Base-by-base conservation (phyloP, 345 rosid species). In the Populus davidiana region DNA sequence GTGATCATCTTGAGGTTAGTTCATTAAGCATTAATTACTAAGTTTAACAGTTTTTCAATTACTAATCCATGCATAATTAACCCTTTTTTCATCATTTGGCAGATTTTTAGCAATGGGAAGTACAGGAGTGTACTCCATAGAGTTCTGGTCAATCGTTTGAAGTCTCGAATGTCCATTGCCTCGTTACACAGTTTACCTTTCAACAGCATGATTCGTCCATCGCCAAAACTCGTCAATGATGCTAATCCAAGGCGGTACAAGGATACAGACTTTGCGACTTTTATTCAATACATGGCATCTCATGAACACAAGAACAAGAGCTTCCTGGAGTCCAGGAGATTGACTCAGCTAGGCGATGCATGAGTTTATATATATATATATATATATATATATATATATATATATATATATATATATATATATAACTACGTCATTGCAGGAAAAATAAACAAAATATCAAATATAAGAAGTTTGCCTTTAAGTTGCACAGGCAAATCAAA, bases 1-100 rank as follows among this genome's bases (percentile, higher is more conserved):
- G 88, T 5, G 88, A 86, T 72, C 88, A 86, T 72, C 86, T 86
- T 29, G 88, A 86, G 88, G 88, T 83, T 13, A 64, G 36, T 67
- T 54, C 65, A 44, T 38, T 2, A 2, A 61, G 3, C 29, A 3
- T 10, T 59, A 59, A 59, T 23, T 10, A 25, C 63, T 0, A 9
- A 1, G 63, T 23, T 10, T 56, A 56, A n/a, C 63, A 21, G 29
- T 56, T n/a, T 41, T 41, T 47, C 6, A 13, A 47, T 47, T 14
- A 4, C 5, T 12, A 0, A 47, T 4, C 5, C 50, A 47, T 47
- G 50, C 16, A 12, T 47, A 13, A 23, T 17, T 23, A 49, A 52
- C 18, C 25, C 1, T 72, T 36, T 39, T 21, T 4, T 47, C 18
- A 33, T 31, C 69, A 1, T 31, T 3, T 33, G 5, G 70, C 83